phyloP scores from a whole-genome alignment of 805 yeast genomes.

The Lipomyces lipofer region DNA sequence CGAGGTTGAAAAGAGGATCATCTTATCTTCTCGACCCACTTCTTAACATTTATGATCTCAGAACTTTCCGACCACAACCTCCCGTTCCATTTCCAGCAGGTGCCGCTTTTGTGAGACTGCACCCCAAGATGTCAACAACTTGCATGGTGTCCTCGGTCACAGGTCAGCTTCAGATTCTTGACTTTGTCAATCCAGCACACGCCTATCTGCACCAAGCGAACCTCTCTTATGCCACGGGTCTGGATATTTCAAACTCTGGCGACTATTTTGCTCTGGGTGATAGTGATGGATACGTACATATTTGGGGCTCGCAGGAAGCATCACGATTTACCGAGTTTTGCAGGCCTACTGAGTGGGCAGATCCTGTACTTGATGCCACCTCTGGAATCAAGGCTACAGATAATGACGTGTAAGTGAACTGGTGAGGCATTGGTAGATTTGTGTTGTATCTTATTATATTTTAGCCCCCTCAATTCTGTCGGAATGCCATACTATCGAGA shows the following conservation, averaged over 20 bases:
- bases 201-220: conserved; percentile 66
- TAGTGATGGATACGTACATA: conserved; percentile 57
- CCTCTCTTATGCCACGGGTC: conserved; percentile 49
- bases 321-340: conserved; percentile 47
- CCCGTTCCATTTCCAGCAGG: conserved; percentile 91
- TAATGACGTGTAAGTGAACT: conserved; percentile 4
- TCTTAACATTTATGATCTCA: conserved; percentile 76
- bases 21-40: conserved; percentile 68
- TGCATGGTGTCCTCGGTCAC: conserved; percentile 68
- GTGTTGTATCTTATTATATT: no score
- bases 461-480: conserved; percentile 62
- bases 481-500: conserved; percentile 89
- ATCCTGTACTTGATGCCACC: conserved; percentile 33
- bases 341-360: conserved; percentile 59
- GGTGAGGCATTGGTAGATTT: no score
- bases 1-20: conserved; percentile 10
- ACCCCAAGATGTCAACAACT: conserved; percentile 81
- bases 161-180: conserved; percentile 86
- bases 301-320: conserved; percentile 61
- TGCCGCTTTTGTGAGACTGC: conserved; percentile 78
- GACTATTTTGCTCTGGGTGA: conserved; percentile 75
- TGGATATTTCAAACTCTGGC: conserved; percentile 68
- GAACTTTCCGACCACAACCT: conserved; percentile 66
- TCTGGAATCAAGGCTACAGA: conserved; percentile 16
- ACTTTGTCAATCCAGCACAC: conserved; percentile 73